Base-by-base conservation (phyloP, 805 yeast genomes). In the Zygosaccharomyces lentus region DNA sequence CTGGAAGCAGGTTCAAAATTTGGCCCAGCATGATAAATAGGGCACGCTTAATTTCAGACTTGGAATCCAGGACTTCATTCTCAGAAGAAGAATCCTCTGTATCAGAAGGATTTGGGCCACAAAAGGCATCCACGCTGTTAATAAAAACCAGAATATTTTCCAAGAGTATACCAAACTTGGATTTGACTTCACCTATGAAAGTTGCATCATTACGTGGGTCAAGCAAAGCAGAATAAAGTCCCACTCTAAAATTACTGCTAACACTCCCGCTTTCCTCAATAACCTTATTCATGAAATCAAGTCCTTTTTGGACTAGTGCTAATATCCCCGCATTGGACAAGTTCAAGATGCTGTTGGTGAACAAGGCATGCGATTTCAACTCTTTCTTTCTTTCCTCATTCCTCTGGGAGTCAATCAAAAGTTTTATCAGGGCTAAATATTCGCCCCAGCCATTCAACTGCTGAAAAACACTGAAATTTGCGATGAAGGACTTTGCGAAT, bases 1-100 rank as follows among this genome's bases (percentile, higher is more conserved):
- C 76, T 25, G 98, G 96, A 43, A 91, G 70, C 50, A 88, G 70
- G 47, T 80, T 80, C 48, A 91, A 68, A 51, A 82, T 68, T 53
- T 77, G 78, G 27, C 80, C 77, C 52, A 91, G 71, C 41, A 87
- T 65, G 23, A 71, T 73, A 59, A 80, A 79, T 43, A 82, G 66
- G 27, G 69, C 70, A 35, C 59, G 63, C 15, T 73, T 66, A 19
- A 73, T 66, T 29, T 66, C 70, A 12, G 50, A 43, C 15, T 54
- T 54, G 13, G 52, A 47, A 19, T 58, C 65, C 9, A 43, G 44
- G 27, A 46, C 38, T 15, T 54, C 57, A 16, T 49, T 40, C n/a
- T 50, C 61, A 7, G 59, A 45, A 8, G 52, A 42, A 5, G 55
- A 45, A n/a, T 50, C 58, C 3, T 55, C 56, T 4, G 38, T 36